These are phyloP conservation scores for Russula sp. DNA, from an alignment of 768 basidiomycete genomes.

Conservation along the genomic window DNA sequence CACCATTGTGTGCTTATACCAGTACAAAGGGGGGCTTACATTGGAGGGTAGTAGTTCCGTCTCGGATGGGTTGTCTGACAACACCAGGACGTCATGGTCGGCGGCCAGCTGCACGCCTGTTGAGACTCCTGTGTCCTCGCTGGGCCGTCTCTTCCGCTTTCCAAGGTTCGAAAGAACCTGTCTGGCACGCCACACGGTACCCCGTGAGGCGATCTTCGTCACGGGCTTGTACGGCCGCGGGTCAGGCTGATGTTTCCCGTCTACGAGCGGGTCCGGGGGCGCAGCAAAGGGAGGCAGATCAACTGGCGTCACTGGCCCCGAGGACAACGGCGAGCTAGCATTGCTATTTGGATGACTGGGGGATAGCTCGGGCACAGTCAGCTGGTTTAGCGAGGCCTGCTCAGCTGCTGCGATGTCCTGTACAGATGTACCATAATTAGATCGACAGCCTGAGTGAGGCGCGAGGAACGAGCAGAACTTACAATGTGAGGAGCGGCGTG, in stretches of 20 bases:
- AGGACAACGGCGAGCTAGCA: slow-evolving; percentile 12
- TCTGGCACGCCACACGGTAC: slow-evolving; percentile 13
- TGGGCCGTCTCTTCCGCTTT: slow-evolving; percentile 15
- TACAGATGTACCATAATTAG: not conserved
- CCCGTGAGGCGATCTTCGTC: not conserved
- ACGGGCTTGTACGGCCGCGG: slow-evolving; percentile 7
- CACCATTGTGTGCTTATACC: no score
- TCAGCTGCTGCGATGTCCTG: slow-evolving; percentile 17
- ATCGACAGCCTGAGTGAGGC: not conserved
- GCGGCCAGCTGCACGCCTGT: slow-evolving; percentile 6
- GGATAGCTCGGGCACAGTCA: slow-evolving; percentile 15
- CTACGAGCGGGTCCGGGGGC: slow-evolving; percentile 2
- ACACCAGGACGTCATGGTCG: not conserved
- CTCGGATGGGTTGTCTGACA: not conserved
- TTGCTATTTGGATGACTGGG: slow-evolving; percentile 6
- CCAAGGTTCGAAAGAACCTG: slow-evolving; percentile 6
- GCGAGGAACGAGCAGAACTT: not conserved
- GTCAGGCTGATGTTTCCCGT: slow-evolving; percentile 17
- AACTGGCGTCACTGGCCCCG: slow-evolving; percentile 5
- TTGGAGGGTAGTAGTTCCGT: not conserved
- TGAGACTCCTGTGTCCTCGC: not conserved
- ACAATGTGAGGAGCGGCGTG: slow-evolving; percentile 11
- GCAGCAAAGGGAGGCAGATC: not conserved
- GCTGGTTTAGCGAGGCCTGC: slow-evolving; percentile 18
- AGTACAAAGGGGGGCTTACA: not conserved